phyloP scores from a whole-genome alignment of 2,329 filamentous ascomycete species.

The Emericellopsis cladophorae region DNA sequence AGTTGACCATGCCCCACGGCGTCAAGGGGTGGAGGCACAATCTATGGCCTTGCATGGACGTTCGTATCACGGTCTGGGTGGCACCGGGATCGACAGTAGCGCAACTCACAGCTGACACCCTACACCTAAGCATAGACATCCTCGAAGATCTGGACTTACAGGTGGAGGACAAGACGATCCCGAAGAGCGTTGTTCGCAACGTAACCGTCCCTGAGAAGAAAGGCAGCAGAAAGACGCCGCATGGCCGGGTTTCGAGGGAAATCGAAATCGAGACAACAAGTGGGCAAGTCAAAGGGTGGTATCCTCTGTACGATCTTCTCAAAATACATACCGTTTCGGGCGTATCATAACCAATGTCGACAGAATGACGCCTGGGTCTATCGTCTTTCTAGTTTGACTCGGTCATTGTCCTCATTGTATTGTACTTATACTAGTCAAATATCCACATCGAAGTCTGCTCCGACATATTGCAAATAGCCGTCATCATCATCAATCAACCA shows the following conservation, averaged over 20 bases:
- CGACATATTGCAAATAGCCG: no score
- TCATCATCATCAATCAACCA: no score
- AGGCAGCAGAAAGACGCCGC: slow-evolving; percentile 14
- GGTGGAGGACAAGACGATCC: slow-evolving; percentile 11
- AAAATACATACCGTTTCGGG: slow-evolving; percentile 31
- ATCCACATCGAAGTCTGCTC: no score
- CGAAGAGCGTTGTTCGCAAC: slow-evolving; percentile 24
- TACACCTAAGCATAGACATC: slow-evolving; percentile 26
- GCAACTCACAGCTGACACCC: slow-evolving; percentile 19
- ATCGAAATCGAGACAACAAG: slow-evolving; percentile 28
- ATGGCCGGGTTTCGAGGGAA: slow-evolving; percentile 26
- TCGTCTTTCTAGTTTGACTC: no score
- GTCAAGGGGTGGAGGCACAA: slow-evolving; percentile 13
- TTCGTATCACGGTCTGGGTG: slow-evolving; percentile 32
- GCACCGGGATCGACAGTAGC: slow-evolving; percentile 26
- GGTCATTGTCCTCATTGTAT: no score
- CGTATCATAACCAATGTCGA: slow-evolving; percentile 22
- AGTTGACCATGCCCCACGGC: slow-evolving; percentile 23
- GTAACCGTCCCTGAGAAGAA: slow-evolving; percentile 21
- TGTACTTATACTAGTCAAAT: no score
- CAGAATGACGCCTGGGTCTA: slow-evolving; percentile 21
- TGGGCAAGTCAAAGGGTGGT: slow-evolving; percentile 31
- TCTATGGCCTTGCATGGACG: slow-evolving; percentile 29
- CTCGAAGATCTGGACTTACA: slow-evolving; percentile 24
- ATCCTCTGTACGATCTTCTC: slow-evolving; percentile 37